Percentiles rank a stretch among this genome's conserved stretches.
These are phyloP conservation scores for Abrus precatorius DNA, from an alignment of 306 rosid genomes.

Conservation along the genomic window DNA sequence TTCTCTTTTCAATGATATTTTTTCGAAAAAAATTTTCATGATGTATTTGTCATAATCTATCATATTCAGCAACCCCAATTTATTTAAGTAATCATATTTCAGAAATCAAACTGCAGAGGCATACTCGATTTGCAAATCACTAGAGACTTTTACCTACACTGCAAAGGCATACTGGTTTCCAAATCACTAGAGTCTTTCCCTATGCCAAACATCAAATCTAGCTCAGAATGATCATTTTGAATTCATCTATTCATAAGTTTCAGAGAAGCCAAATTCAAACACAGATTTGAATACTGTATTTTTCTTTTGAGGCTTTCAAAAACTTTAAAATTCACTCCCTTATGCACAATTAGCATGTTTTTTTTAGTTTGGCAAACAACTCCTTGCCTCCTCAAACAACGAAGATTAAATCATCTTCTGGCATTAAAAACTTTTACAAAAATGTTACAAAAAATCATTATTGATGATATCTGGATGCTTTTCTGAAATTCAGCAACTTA, in stretches of 20 bases:
- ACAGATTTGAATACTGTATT: not conserved
- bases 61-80: slow-evolving; percentile 12
- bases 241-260: not conserved
- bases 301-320: slow-evolving; percentile 2
- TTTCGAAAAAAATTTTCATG: not conserved
- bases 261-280: slow-evolving; percentile 2
- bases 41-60: slow-evolving; percentile 13
- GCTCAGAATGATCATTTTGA: slow-evolving; percentile 8
- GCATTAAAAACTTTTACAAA: too few species aligned
- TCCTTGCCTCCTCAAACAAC: not conserved
- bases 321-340: not conserved
- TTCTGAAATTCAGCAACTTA: not conserved
- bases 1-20: not conserved
- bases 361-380: slow-evolving; percentile 12
- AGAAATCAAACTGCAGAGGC: not conserved
- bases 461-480: not conserved
- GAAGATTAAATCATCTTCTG: not conserved
- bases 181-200: not conserved
- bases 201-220: not conserved
- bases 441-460: too few species aligned
- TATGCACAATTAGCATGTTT: not conserved
- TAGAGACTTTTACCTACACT: not conserved
- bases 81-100: not conserved
- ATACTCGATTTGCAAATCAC: slow-evolving; percentile 9
- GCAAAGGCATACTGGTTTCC: not conserved